Evolutionary conservation across 2,329 filamentous ascomycete species (phyloP), one percentile per base, ranked within the genome.

Genomic region (Colletotrichum destructivum): DNA sequence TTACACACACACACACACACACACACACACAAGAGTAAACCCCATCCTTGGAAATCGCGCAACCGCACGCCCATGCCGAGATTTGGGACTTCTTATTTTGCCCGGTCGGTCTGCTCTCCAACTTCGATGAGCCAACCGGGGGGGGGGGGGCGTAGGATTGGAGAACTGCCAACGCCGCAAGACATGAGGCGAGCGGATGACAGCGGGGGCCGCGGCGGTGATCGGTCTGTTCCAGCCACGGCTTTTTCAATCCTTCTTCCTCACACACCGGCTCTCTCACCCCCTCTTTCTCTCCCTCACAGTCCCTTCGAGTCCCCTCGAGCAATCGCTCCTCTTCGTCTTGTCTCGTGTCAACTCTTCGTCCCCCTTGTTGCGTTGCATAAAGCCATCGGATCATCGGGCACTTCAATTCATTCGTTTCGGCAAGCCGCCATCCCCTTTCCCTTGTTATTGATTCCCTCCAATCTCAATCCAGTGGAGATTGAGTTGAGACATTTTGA

Each of bases 21-120:
- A 35, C 31, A 8, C 31, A 35, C 31, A 35, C 31, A 35, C 31
- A 35, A 35, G 31, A 35, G 31, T 9, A 35, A 35, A 35, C 31
- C 31, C 31, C 31, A 35, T 35, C 57, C 51, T 71, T 18, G 69
- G 54, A 70, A 72, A 72, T 72, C 66, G 69, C 69, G 69, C 69
- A 72, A 65, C 54, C 13, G 26, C 69, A 72, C 60, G 55, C 69
- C 65, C 69, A 72, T 69, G 57, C 68, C 44, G 52, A 59, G 69
- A 68, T 59, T 44, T 55, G 57, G 44, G n/a, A 68, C 57, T 68
- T 16, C n/a, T 21, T 18, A 21, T 46, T 52, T 40, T n/a, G 46
- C 35, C 60, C 61, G 44, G 61, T 42, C 52, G 59, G n/a, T 63
- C 21, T 35, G 49, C 67, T 31, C 21, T 54, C n/a, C 23, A 13